Base-by-base conservation (phyloP, 169 alveolate genomes). In the Nephromyces sp. region DNA sequence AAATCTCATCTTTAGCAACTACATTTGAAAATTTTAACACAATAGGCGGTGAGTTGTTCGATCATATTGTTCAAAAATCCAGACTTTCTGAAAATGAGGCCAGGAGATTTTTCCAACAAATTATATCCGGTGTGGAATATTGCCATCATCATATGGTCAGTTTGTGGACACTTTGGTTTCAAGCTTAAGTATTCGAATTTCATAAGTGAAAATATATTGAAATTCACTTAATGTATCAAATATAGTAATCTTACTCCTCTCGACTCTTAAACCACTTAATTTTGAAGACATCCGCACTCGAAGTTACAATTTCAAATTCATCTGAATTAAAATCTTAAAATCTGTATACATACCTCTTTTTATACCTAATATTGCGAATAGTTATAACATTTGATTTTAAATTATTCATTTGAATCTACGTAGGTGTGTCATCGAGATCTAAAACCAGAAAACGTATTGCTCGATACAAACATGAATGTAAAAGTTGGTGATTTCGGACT, bases 401-500 rank as follows among this genome's bases (percentile, higher is more conserved):
- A 15, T n/a, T 43, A 15, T 43, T 43, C n/a, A n/a, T 43, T 43
- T 15, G 57, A 33, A 33, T 0, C 62, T 21, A 3, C 43, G 62
- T 67, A 68, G 75, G 32, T 80, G 1, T 81, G 74, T 33, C 96
- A 92, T 76, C 87, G 98, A 34, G 98, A 93, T 63, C 68, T 93
- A 66, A 93, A 93, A 68, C 98, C 98, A 24, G 98, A 93, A 80
- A 93, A 93, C 77, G 87, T 93, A 63, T 82, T 93, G 43, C 72
- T 93, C 78, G 88, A 91, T 70, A 78, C 85, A 29, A 81, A 86
- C 57, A 66, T 71, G 70, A 88, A 86, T 34, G 88, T 93, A 67
- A 92, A 94, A 73, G 92, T 96, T 3, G 96, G 94, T 21, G 99
- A 96, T 66, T 94, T 94, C 74, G 99, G 99, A 34, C 79, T 89